Evolutionary conservation across 2,329 filamentous ascomycete genomes (phyloP).

Genomic region (Hymenoscyphus scutula): DNA sequence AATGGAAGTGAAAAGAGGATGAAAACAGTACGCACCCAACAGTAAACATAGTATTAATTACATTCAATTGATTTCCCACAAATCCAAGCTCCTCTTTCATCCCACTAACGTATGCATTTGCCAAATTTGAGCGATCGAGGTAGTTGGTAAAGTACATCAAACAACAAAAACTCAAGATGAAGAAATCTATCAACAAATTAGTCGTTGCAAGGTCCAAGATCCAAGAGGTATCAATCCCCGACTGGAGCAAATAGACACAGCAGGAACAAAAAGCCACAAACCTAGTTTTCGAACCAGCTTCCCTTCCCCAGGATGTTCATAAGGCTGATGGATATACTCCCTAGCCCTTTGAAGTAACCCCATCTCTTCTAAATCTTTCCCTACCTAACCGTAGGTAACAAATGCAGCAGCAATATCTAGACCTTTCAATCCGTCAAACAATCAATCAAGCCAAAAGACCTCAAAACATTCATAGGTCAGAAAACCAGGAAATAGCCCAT

Average conservation of each 20-base stretch:
- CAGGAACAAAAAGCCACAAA: constrained; percentile 11
- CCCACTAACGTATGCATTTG: constrained; percentile 54
- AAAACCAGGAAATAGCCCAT: not conserved
- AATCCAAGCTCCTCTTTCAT: constrained; percentile 52
- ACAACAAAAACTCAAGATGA: constrained; percentile 40
- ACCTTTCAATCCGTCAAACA: not conserved
- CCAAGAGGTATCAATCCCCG: not conserved
- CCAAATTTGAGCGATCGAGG: constrained; percentile 51
- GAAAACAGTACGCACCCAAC: constrained; percentile 27
- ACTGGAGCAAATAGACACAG: not conserved
- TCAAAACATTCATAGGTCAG: not conserved
- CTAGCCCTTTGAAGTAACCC: constrained; percentile 16
- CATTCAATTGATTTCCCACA: constrained; percentile 48
- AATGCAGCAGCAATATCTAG: not conserved
- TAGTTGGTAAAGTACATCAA: constrained; percentile 39
- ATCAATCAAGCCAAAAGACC: not conserved
- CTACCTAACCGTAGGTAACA: too few relatives aligned
- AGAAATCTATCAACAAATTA: constrained; percentile 28
- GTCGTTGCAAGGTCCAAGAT: not conserved
- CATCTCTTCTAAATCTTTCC: not conserved
- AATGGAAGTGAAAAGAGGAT: too few relatives aligned
- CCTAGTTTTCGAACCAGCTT: constrained; percentile 31
- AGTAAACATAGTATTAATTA: constrained; percentile 50
- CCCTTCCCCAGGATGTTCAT: constrained; percentile 29
- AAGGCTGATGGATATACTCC: constrained; percentile 27